Evolutionary conservation across 257 asterid genomes (phyloP).

Genomic region (Solanum ahanhuiri): DNA sequence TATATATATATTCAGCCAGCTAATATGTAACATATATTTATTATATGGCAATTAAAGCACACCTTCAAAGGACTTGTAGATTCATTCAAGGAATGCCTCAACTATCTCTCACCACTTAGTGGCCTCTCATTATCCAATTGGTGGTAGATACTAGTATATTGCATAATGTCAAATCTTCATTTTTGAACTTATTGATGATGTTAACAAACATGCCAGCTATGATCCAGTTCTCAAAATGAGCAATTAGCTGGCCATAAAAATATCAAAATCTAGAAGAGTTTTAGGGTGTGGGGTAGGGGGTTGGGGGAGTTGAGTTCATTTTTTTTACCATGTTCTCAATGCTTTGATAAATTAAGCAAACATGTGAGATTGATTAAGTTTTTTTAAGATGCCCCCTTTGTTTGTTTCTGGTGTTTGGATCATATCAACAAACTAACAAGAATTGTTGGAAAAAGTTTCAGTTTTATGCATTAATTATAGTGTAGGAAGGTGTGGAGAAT

Average conservation of each 20-base stretch:
- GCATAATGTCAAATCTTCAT: background rate
- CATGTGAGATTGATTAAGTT: background rate
- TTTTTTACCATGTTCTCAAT: background rate
- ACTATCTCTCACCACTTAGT: background rate
- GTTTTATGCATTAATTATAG: background rate
- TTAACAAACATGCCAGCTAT: conserved; percentile 16
- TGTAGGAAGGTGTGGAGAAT: background rate
- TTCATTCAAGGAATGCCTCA: background rate
- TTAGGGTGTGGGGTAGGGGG: background rate
- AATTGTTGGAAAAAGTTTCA: background rate
- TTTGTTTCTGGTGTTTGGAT: background rate
- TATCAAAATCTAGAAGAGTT: background rate
- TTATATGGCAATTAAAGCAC: background rate
- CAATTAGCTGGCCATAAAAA: background rate
- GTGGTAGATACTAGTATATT: background rate
- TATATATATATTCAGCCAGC: background rate
- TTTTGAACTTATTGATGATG: background rate
- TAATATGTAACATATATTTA: background rate
- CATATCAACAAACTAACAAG: background rate
- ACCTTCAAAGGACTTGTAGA: background rate
- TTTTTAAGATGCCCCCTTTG: background rate
- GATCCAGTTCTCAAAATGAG: background rate
- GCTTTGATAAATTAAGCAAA: background rate
- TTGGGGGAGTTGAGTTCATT: background rate
- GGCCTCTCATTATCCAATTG: background rate